Evolutionary conservation across 2,329 filamentous ascomycete species (phyloP).

Genomic region (Fusarium sp.): DNA sequence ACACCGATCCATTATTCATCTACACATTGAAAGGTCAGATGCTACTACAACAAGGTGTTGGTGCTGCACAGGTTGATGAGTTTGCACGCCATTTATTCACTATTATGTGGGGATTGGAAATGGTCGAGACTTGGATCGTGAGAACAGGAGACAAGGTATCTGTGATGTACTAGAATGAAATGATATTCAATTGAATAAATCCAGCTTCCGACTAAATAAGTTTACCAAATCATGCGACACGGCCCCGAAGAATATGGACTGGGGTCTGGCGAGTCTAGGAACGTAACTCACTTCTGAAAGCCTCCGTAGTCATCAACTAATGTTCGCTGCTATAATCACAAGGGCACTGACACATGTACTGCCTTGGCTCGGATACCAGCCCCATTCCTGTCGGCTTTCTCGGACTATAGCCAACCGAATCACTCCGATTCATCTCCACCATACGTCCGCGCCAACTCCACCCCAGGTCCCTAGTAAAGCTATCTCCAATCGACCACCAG

Average conservation of each 20-base stretch:
- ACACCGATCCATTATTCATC: background rate
- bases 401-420: fast-evolving
- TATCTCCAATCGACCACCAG: too few relatives aligned
- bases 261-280: too few relatives aligned
- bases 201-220: too few relatives aligned
- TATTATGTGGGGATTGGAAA: background rate
- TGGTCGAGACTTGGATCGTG: background rate
- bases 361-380: fast-evolving
- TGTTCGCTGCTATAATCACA: too few relatives aligned
- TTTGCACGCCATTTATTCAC: background rate
- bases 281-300: too few relatives aligned
- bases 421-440: background rate
- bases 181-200: too few relatives aligned
- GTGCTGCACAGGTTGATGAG: fast-evolving
- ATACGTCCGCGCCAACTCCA: background rate
- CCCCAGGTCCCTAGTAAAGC: fast-evolving
- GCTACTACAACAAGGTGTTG: background rate
- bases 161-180: background rate
- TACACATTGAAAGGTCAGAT: background rate
- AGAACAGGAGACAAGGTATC: background rate
- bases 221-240: too few relatives aligned
- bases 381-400: background rate
- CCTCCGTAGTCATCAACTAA: too few relatives aligned
- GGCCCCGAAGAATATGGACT: too few relatives aligned
- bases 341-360: too few relatives aligned